Percentiles rank a stretch among this genome's conserved stretches.
phyloP scores from a whole-genome alignment of 1,139 yeast species.

The Zygoascus meyerae region DNA sequence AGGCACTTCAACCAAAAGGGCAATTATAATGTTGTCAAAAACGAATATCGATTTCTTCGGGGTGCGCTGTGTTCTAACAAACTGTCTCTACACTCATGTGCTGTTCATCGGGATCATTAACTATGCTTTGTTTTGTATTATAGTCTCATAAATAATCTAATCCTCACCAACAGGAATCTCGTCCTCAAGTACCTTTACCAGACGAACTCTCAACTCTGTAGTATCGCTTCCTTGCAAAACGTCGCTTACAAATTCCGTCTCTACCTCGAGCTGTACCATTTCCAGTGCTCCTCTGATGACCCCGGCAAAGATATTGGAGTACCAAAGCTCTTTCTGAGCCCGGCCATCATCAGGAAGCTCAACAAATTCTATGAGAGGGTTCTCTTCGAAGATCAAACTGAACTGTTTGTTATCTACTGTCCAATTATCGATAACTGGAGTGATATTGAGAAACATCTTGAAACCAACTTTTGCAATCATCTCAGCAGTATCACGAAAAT shows the following conservation, averaged over 20 bases:
- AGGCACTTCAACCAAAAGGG: too few relatives aligned
- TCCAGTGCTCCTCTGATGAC: constrained; percentile 87
- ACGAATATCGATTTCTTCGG: too few relatives aligned
- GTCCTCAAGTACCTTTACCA: constrained; percentile 72
- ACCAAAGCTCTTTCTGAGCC: constrained; percentile 78
- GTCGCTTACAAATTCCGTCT: constrained; percentile 74
- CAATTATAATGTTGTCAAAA: too few relatives aligned
- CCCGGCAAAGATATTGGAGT: constrained; percentile 84
- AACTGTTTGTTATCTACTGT: constrained; percentile 68
- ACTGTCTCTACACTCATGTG: too few relatives aligned
- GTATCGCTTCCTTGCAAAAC: constrained; percentile 73
- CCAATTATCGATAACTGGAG: constrained; percentile 77
- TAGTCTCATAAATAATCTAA: constrained; percentile 28
- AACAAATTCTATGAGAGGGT: constrained; percentile 92
- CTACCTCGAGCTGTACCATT: constrained; percentile 93
- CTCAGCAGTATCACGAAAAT: constrained; percentile 83
- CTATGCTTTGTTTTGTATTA: too few relatives aligned
- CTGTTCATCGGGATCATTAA: too few relatives aligned
- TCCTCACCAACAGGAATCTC: constrained; percentile 98
- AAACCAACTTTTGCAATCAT: constrained; percentile 81
- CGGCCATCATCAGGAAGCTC: constrained; percentile 77
- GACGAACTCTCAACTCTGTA: constrained; percentile 72
- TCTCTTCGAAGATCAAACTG: constrained; percentile 68
- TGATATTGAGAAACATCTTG: constrained; percentile 77
- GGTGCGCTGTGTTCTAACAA: too few relatives aligned